phyloP scores from a whole-genome alignment of 495 filamentous ascomycete species.

The Recurvomyces mirabilis region DNA sequence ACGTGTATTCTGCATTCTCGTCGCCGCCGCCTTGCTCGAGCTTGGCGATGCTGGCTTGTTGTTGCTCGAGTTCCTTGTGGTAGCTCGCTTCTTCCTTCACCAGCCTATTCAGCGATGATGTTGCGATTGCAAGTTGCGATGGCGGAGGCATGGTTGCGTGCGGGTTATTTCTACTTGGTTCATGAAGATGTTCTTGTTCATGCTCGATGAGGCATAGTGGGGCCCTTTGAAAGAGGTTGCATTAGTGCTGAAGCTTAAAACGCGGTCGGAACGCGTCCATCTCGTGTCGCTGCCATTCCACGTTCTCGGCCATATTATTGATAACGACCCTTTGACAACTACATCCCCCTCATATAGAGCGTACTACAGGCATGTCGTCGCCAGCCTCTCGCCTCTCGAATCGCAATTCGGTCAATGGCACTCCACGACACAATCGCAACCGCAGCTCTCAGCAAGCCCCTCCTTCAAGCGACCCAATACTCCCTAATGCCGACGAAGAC shows the following conservation, averaged over 20 bases:
- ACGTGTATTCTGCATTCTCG: slow-evolving; percentile 45
- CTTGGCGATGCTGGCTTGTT: slow-evolving; percentile 60
- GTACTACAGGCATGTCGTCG: slow-evolving; percentile 22
- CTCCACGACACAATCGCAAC: slow-evolving; percentile 42
- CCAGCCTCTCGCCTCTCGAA: slow-evolving; percentile 25
- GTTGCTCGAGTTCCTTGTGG: slow-evolving; percentile 64
- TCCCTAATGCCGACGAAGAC: slow-evolving; percentile 32
- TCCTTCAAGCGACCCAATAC: slow-evolving; percentile 39
- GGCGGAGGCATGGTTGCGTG: slow-evolving; percentile 56
- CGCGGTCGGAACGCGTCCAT: no score
- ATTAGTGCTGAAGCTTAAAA: no score
- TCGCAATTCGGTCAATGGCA: slow-evolving; percentile 45
- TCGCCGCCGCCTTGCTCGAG: slow-evolving; percentile 38
- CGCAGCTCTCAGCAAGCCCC: slow-evolving; percentile 40
- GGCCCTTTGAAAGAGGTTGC: background rate
- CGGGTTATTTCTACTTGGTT: no score
- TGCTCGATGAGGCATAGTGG: no score
- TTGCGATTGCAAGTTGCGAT: slow-evolving; percentile 59
- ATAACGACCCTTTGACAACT: no score
- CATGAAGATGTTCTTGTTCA: no score
- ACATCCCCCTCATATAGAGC: background rate
- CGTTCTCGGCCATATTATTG: no score
- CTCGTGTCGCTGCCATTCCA: no score
- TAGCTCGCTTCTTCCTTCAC: slow-evolving; percentile 88
- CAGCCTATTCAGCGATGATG: slow-evolving; percentile 62